Evolutionary conservation across 805 yeast species (phyloP), one percentile per base, ranked within the genome.

Genomic region (Suhomyces kilbournensis): DNA sequence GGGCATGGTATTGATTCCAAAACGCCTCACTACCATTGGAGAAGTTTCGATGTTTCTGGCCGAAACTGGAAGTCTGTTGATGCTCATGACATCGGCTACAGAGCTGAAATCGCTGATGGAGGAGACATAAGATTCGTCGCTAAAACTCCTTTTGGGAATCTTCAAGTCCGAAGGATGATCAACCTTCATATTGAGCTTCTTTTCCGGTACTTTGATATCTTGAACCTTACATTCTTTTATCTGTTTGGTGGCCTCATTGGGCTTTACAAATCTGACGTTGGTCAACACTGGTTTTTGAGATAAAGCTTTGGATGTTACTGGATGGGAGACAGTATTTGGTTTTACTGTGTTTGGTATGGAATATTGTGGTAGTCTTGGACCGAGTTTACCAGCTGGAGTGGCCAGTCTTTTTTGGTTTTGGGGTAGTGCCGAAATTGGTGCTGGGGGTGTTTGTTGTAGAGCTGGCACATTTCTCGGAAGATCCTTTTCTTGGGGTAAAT

Each of bases 81-180:
- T 56, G 44, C 61, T 64, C 54, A 65, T 53, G 20, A 66, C 56
- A 43, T 71, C 76, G 1, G 71, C 73, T 15, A 67, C 57, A 1
- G 75, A 65, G 53, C 73, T 69, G 51, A 70, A 68, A 0, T 73
- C 66, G 53, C 75, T 69, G 10, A 72, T 68, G 0, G 76, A 69
- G 4, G 76, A 71, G 1, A 69, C 74, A 17, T 60, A 64, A 1
- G 76, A 71, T 48, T 73, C 68, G 30, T 62, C 76, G 44, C 76
- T 71, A 52, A 70, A 69, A 9, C 63, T 62, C 48, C 78, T 53
- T 44, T 59, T 60, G 39, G 51, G 55, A 9, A 60, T 55, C 17
- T 44, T 48, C n/a, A n/a, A n/a, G n/a, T n/a, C n/a, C n/a, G n/a
- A n/a, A n/a, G n/a, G n/a, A n/a, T n/a, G n/a, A n/a, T n/a, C n/a